Base-by-base conservation (phyloP, 371 early-diverging fungal genomes). In the Mortierella sp. region DNA sequence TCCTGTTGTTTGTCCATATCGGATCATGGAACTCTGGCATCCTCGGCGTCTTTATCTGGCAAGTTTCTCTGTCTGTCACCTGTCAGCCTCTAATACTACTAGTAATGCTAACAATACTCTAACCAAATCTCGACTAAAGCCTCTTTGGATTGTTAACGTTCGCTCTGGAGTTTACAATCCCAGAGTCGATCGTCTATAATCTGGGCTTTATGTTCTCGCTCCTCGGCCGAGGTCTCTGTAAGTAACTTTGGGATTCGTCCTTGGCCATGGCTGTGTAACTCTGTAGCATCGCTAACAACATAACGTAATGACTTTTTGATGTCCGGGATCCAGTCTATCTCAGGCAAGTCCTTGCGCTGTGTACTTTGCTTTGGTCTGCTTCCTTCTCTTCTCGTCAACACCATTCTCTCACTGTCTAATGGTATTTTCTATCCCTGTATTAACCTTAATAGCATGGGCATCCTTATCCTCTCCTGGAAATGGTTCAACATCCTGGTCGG, bases 401-500 rank as follows among this genome's bases (percentile, higher is more conserved):
- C n/a, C n/a, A n/a, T n/a, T n/a, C n/a, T n/a, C n/a, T n/a, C n/a
- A n/a, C n/a, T n/a, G n/a, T n/a, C n/a, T n/a, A n/a, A n/a, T n/a
- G n/a, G n/a, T 57, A 19, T 37, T 42, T 31, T 30, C 19, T 51
- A 11, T 34, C 32, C 26, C 2, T 44, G n/a, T 24, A 46, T 31
- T 17, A 7, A 34, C 15, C 15, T 4, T n/a, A 34, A 42, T 50
- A 56, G 53, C 24, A 52, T 54, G 34, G 67, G 73, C 15, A 21
- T 59, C 39, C 28, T 73, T 31, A 46, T 30, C 4, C 63, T 73
- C 23, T 47, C 58, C 0, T 62, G 63, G 67, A 66, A 50, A 54
- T 73, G 73, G 73, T 73, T 66, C 56, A 67, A 73, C 63, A 73
- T 73, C 46, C 27, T 67, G 31, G 62, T 73, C 24, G 73, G 73